Evolutionary conservation across 1,139 yeast species (phyloP).

Genomic region (Geotrichum australiense): DNA sequence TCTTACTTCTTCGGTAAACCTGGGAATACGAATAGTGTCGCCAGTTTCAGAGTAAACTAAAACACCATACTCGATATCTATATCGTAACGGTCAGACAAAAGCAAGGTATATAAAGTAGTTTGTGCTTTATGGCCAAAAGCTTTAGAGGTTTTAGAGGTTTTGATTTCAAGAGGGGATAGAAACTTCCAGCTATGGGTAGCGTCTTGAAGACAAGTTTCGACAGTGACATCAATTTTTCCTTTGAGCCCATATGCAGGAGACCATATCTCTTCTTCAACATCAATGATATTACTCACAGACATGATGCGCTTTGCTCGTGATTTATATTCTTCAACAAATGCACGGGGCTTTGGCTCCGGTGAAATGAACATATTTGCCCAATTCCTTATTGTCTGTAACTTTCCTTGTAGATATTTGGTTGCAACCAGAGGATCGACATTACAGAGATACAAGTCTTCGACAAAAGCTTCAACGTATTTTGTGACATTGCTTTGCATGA

Average conservation of each 20-base stretch:
- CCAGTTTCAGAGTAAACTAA: slow-evolving; percentile 67
- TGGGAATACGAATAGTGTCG: slow-evolving; percentile 42
- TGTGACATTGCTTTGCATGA: slow-evolving; percentile 43
- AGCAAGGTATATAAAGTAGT: slow-evolving; percentile 76
- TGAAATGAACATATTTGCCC: slow-evolving; percentile 49
- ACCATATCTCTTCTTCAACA: slow-evolving; percentile 86
- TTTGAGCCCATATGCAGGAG: slow-evolving; percentile 81
- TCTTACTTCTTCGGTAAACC: slow-evolving; percentile 44
- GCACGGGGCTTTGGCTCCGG: slow-evolving; percentile 24
- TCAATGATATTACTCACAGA: slow-evolving; percentile 62
- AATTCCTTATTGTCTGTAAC: slow-evolving; percentile 51
- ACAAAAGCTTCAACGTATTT: slow-evolving; percentile 37
- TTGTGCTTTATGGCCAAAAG: slow-evolving; percentile 76
- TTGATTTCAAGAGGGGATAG: slow-evolving; percentile 78
- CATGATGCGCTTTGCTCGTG: slow-evolving; percentile 20
- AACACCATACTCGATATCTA: slow-evolving; percentile 57
- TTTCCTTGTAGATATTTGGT: slow-evolving; percentile 45
- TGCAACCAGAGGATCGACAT: slow-evolving; percentile 45
- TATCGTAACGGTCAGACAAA: slow-evolving; percentile 69
- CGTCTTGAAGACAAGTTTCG: slow-evolving; percentile 39
- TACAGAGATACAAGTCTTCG: slow-evolving; percentile 53
- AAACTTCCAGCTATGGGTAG: slow-evolving; percentile 28
- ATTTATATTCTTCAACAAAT: slow-evolving; percentile 26
- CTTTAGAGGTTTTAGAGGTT: slow-evolving; percentile 58
- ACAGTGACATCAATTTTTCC: slow-evolving; percentile 89